A percentile compares a stretch with the other conserved stretches of the same genome.
These are phyloP conservation scores for Epichloe scottii DNA, from an alignment of 2,329 filamentous ascomycete genomes.

Conservation along the genomic window DNA sequence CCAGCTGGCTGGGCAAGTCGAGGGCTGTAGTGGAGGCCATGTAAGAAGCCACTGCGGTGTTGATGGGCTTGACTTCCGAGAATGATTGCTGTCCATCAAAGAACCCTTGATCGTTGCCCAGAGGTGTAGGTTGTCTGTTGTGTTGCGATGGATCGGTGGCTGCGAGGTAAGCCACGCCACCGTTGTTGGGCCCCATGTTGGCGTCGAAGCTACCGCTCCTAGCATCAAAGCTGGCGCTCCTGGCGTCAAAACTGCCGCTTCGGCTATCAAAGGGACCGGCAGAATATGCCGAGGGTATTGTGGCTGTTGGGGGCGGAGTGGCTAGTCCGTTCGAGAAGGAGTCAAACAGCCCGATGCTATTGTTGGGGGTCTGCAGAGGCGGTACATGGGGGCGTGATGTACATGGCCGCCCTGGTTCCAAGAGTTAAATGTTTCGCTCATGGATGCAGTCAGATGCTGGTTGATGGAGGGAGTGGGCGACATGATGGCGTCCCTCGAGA, in stretches of 20 bases:
- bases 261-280: constrained; percentile 8
- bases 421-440: constrained; percentile 44
- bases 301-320: constrained; percentile 44
- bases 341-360: constrained; percentile 31
- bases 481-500: constrained; percentile 34
- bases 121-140: constrained; percentile 13
- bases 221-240: constrained; percentile 5
- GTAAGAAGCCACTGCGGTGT: constrained; percentile 19
- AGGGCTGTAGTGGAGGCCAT: constrained; percentile 17
- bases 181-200: constrained; percentile 17
- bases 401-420: constrained; percentile 27
- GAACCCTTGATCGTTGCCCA: constrained; percentile 18
- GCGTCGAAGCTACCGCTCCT: constrained; percentile 18
- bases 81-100: constrained; percentile 21
- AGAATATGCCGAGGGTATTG: constrained; percentile 34
- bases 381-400: constrained; percentile 17
- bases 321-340: constrained; percentile 39
- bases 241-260: constrained; percentile 28
- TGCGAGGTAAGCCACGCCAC: constrained; percentile 20
- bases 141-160: constrained; percentile 14
- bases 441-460: constrained; percentile 40
- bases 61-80: constrained; percentile 22
- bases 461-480: constrained; percentile 37
- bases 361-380: constrained; percentile 21
- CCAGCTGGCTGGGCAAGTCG: constrained; percentile 20